Evolutionary conservation across 345 rosid species (phyloP), one percentile per base, ranked within the genome.

Genomic region (Populus alba): DNA sequence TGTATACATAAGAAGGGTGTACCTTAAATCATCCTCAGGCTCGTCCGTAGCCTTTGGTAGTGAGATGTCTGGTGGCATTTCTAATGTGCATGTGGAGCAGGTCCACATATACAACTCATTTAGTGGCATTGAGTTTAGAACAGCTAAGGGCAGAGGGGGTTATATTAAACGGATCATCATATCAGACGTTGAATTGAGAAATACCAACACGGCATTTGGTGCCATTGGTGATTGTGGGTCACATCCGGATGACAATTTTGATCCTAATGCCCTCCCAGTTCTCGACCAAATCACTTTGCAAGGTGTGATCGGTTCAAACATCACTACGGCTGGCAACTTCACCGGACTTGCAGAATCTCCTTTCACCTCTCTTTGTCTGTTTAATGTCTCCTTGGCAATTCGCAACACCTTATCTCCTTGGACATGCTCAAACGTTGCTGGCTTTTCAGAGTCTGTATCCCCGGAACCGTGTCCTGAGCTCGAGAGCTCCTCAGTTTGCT

Each of bases 41-140:
- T 88, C 98, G 5, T 84, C 87, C 43, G 85, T 95, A 70, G 90
- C 99, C 75, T 92, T 92, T n/a, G 99, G 99, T 5, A 95, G 99
- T 49, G 98, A 95, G 79, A 95, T 95, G 99, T 95, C 99, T 9
- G 97, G 99, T 37, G 99, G 99, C 66, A 89, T 95, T 77, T 91
- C 93, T 1, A 81, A 88, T 68, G 81, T 93, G 18, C 88, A 73
- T 17, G 91, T 89, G 29, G 90, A 92, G 82, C 82, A 23, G 66
- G 83, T 86, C 62, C 85, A n/a, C 75, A 73, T 93, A 3, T 79
- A 76, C 68, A 76, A 86, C 83, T 95, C 97, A 17, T 81, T 68
- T 12, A 83, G 81, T 10, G 98, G 99, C 29, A 68, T 93, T 37
- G 90, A 89, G 70, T 88, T 93, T 61, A 87, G 92, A 86, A 91